A percentile compares a stretch with the other conserved stretches of the same genome.
phyloP scores from a whole-genome alignment of 768 basidiomycete species.

The Panellus pusillus region DNA sequence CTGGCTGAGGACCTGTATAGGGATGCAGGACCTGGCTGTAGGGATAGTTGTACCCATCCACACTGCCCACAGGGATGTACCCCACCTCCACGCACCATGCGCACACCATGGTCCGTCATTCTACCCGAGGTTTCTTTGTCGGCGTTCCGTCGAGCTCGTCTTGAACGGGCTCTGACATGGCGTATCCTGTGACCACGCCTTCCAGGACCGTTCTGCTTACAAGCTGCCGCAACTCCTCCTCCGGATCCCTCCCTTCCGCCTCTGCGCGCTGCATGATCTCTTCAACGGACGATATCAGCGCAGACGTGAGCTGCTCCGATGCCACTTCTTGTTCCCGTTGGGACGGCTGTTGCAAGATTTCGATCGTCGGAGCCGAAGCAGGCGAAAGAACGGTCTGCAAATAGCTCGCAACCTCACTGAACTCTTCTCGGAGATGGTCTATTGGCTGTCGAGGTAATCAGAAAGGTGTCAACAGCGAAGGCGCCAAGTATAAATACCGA shows the following conservation, averaged over 20 bases:
- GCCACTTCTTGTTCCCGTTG: conserved; percentile 67
- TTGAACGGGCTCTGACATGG: conserved; percentile 39
- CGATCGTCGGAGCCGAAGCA: conserved; percentile 21
- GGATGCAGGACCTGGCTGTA: no score
- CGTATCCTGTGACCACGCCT: conserved; percentile 63
- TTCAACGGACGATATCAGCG: conserved; percentile 64
- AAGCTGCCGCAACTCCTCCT: conserved; percentile 60
- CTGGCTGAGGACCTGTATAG: no score
- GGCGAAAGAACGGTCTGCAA: conserved; percentile 43
- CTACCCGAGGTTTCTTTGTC: conserved; percentile 27
- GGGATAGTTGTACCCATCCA: no score
- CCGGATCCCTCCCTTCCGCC: conserved; percentile 64
- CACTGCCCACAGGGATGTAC: no score
- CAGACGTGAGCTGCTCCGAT: conserved; percentile 69
- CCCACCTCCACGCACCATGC: no score
- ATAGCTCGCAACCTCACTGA: conserved; percentile 63
- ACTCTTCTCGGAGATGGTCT: conserved; percentile 70
- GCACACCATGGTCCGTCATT: conserved; percentile 14
- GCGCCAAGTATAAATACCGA: conserved; percentile 46
- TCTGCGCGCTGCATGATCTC: conserved; percentile 59
- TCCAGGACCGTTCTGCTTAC: conserved; percentile 68
- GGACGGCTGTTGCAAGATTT: conserved; percentile 42
- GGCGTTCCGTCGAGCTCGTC: conserved; percentile 36
- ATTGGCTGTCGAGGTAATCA: conserved; percentile 51
- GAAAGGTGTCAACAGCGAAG: not conserved